Evolutionary conservation across 345 rosid genomes (phyloP).

Genomic region (Syzygium aromaticum): DNA sequence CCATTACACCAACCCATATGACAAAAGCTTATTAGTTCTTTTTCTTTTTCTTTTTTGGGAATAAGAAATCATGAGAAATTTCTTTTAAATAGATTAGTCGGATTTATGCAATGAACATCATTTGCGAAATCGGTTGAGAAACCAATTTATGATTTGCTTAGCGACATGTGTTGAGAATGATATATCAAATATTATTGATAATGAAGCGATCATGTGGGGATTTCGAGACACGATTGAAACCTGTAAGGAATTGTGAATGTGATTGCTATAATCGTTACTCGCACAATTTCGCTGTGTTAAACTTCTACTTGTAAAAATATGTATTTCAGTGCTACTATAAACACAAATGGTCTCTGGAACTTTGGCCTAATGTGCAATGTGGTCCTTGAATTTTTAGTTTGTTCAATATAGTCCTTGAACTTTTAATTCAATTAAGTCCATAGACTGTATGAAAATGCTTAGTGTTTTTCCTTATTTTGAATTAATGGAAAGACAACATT

Average conservation of each 20-base stretch:
- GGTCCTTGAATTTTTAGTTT: no score
- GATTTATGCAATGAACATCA: background rate
- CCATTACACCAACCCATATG: background rate
- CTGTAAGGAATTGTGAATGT: background rate
- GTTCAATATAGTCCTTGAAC: no score
- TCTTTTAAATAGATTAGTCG: accelerated
- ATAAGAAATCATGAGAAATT: background rate
- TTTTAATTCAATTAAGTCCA: no score
- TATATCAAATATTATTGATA: background rate
- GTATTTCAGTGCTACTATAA: no score
- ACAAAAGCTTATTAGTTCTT: background rate
- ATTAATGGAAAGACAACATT: no score
- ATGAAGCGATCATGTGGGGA: background rate
- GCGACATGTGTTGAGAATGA: background rate
- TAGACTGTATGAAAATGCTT: no score
- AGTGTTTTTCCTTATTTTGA: no score
- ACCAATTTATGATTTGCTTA: background rate
- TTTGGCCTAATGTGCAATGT: no score
- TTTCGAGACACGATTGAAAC: background rate
- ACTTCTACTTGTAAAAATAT: background rate
- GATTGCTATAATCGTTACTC: background rate
- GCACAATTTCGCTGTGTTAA: background rate
- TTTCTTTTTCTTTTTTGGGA: background rate
- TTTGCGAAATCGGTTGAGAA: background rate
- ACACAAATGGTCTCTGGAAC: no score